phyloP scores from a whole-genome alignment of 352 stramenopile species.

The Phytophthora lateralis region DNA sequence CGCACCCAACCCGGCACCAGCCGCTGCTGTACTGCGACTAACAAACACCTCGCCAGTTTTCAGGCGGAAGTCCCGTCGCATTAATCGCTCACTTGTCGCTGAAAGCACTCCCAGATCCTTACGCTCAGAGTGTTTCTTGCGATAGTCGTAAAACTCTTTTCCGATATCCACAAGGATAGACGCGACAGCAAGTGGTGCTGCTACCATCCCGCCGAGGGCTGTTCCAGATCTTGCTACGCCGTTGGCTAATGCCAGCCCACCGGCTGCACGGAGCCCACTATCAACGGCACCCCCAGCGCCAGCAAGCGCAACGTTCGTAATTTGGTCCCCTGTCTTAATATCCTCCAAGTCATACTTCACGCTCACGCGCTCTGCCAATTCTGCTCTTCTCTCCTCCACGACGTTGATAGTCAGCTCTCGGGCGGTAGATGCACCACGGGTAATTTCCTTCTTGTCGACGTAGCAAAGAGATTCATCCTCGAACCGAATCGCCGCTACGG shows the following conservation, averaged over 20 bases:
- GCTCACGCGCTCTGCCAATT: conserved; percentile 63
- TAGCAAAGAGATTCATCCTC: conserved; percentile 47
- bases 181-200: conserved; percentile 74
- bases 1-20: conserved; percentile 71
- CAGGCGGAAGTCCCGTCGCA: conserved; percentile 78
- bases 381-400: conserved; percentile 51
- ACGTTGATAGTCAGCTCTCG: conserved; percentile 25
- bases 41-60: conserved; percentile 80
- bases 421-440: conserved; percentile 53
- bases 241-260: conserved; percentile 72
- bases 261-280: conserved; percentile 71
- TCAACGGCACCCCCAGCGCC: conserved; percentile 74
- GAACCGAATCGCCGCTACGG: conserved; percentile 58
- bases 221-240: conserved; percentile 61
- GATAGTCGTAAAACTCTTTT: conserved; percentile 86
- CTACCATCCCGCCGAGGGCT: conserved; percentile 45
- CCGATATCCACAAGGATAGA: conserved; percentile 88
- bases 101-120: conserved; percentile 72
- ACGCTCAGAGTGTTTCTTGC: conserved; percentile 69
- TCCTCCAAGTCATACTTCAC: conserved; percentile 53
- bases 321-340: conserved; percentile 36
- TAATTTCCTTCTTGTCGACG: conserved; percentile 66
- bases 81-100: conserved; percentile 67
- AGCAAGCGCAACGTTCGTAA: conserved; percentile 59
- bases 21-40: conserved; percentile 70